These are phyloP conservation scores for Sclerotinia subarctica DNA, from an alignment of 2,329 filamentous ascomycete species.

Conservation along the genomic window DNA sequence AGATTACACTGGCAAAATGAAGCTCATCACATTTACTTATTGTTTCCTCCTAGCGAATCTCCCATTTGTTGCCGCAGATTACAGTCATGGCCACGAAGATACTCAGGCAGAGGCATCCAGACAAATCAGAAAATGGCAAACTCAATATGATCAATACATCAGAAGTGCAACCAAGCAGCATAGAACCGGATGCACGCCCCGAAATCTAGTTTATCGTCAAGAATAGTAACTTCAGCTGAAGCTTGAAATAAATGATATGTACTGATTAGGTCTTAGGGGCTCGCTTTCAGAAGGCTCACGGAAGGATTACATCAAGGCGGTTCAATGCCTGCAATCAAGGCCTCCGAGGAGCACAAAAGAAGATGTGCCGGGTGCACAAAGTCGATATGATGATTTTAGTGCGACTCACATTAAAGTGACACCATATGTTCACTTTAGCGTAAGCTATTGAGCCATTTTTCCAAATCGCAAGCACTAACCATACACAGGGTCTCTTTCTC, in stretches of 20 bases:
- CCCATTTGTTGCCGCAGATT: background rate
- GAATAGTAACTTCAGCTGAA: background rate
- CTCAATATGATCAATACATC: conserved; percentile 9
- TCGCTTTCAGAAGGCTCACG: conserved; percentile 18
- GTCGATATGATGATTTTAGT: conserved; percentile 41
- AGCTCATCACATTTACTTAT: background rate
- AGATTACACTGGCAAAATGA: background rate
- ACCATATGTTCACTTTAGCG: conserved; percentile 32
- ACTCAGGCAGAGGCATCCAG: background rate
- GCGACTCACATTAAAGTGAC: conserved; percentile 41
- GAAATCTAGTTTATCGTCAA: conserved; percentile 7
- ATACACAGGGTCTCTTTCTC: conserved; percentile 23
- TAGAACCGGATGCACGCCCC: background rate
- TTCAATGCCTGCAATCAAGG: conserved; percentile 40
- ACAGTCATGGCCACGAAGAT: background rate
- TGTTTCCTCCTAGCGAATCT: background rate
- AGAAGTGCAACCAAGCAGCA: background rate
- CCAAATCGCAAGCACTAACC: background rate
- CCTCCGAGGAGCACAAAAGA: conserved; percentile 38
- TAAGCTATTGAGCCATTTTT: conserved; percentile 5
- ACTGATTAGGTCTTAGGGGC: background rate
- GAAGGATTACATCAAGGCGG: conserved; percentile 40
- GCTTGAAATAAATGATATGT: background rate
- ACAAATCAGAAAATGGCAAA: conserved; percentile 10
- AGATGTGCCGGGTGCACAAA: conserved; percentile 31